Evolutionary conservation across 2,329 filamentous ascomycete genomes (phyloP).

Genomic region (Diplodia intermedia): DNA sequence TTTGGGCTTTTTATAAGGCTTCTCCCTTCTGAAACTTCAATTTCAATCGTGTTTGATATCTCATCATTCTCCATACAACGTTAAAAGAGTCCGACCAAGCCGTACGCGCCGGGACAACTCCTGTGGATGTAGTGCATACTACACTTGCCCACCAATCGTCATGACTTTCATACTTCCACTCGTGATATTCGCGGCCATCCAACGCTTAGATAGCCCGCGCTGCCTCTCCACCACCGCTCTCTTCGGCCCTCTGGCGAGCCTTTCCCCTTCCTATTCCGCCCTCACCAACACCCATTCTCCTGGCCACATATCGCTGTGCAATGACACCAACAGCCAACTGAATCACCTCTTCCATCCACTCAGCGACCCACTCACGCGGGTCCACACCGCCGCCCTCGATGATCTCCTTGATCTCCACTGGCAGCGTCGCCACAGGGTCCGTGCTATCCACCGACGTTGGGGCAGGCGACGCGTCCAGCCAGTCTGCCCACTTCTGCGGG

Average conservation of each 20-base stretch:
- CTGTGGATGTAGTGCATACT: neutral
- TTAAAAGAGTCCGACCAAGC: neutral
- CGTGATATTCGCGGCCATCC: neutral
- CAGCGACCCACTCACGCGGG: slow-evolving; percentile 93
- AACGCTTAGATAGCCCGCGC: slow-evolving; percentile 56
- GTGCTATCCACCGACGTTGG: slow-evolving; percentile 55
- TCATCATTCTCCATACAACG: neutral
- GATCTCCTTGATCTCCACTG: slow-evolving; percentile 86
- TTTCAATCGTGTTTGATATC: neutral
- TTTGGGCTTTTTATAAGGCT: neutral
- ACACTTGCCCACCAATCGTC: neutral
- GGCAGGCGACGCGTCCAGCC: slow-evolving; percentile 73
- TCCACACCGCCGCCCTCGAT: slow-evolving; percentile 78
- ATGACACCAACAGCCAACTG: slow-evolving; percentile 80
- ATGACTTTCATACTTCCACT: neutral
- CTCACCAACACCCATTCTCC: slow-evolving; percentile 94
- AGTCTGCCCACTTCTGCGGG: slow-evolving; percentile 84
- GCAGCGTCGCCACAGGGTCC: slow-evolving; percentile 56
- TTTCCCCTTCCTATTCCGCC: slow-evolving; percentile 69
- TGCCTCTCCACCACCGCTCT: slow-evolving; percentile 66
- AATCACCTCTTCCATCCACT: slow-evolving; percentile 93
- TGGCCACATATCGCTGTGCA: slow-evolving; percentile 92
- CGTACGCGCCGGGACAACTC: neutral
- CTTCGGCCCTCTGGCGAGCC: slow-evolving; percentile 60
- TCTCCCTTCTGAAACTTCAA: neutral